Percentiles rank a stretch among this genome's conserved stretches.
These are phyloP conservation scores for Voacanga thouarsii DNA, from an alignment of 257 asterid genomes.

Conservation along the genomic window DNA sequence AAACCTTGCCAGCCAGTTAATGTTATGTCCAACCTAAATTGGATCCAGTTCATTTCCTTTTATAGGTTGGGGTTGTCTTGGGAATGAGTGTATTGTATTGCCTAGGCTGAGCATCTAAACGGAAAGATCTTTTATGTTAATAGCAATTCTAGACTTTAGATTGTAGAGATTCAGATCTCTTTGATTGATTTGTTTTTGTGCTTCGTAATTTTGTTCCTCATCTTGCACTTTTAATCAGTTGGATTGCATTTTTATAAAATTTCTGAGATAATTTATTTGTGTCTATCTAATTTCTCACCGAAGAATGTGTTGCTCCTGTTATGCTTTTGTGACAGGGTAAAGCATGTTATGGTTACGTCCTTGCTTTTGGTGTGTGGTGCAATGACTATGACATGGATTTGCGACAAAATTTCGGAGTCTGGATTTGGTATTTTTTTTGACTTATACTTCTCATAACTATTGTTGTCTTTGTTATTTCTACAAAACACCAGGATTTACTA, in stretches of 20 bases:
- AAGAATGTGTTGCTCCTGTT: neutral
- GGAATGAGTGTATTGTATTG: neutral
- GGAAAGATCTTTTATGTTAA: neutral
- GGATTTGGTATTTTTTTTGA: slow-evolving; percentile 68
- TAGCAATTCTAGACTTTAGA: neutral
- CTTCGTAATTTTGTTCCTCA: neutral
- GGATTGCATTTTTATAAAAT: neutral
- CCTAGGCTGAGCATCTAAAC: neutral
- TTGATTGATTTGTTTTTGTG: neutral
- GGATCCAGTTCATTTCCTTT: neutral
- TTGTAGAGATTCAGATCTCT: neutral
- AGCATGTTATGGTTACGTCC: slow-evolving; percentile 79
- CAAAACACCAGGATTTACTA: neutral
- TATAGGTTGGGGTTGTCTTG: neutral
- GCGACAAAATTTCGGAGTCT: slow-evolving; percentile 85
- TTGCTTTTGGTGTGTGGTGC: slow-evolving; percentile 86
- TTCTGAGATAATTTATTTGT: neutral
- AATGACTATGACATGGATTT: slow-evolving; percentile 91
- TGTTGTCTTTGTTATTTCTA: slow-evolving; percentile 10
- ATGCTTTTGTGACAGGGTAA: slow-evolving; percentile 51
- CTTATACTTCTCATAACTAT: slow-evolving; percentile 1
- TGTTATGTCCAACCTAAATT: neutral
- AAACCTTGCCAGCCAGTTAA: neutral
- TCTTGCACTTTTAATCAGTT: neutral
- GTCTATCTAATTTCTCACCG: neutral